Evolutionary conservation across 208 protist species (phyloP).

Genomic region (Crithidia fasciculata): DNA sequence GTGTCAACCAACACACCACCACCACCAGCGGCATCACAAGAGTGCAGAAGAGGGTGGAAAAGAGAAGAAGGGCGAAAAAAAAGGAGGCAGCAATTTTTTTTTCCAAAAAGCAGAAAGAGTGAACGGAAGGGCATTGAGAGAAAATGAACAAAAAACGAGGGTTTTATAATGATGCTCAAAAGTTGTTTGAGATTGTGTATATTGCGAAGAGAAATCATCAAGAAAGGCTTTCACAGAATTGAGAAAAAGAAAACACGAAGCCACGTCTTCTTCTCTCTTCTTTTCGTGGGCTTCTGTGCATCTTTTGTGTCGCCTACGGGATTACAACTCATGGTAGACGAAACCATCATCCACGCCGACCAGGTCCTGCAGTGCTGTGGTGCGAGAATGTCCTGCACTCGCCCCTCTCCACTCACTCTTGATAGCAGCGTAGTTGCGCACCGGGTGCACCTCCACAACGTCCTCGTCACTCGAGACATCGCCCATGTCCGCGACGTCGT

Average conservation of each 20-base stretch:
- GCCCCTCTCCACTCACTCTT: constrained; percentile 63
- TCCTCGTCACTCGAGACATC: constrained; percentile 35
- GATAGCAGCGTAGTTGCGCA: constrained; percentile 45
- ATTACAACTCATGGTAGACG: constrained; percentile 86
- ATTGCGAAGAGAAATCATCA: too few relatives aligned
- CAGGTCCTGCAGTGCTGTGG: constrained; percentile 46
- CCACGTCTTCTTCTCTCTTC: background rate
- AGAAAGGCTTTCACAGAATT: too few relatives aligned
- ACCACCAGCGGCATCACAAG: too few relatives aligned
- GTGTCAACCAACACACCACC: too few relatives aligned
- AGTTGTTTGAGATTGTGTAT: too few relatives aligned
- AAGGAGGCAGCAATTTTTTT: too few relatives aligned
- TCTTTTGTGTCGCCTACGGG: background rate
- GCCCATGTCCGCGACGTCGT: background rate
- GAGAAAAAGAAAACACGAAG: background rate
- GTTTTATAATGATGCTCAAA: too few relatives aligned
- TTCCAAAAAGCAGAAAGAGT: too few relatives aligned
- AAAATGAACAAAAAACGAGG: too few relatives aligned
- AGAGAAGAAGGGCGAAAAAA: too few relatives aligned
- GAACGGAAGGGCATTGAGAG: too few relatives aligned
- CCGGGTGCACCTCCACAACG: constrained; percentile 39
- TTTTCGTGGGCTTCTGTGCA: background rate
- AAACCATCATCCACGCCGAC: constrained; percentile 80
- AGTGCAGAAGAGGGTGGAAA: too few relatives aligned
- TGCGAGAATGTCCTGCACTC: background rate